Evolutionary conservation across 2,329 filamentous ascomycete genomes (phyloP).

Genomic region (Elsinoe necatrix): DNA sequence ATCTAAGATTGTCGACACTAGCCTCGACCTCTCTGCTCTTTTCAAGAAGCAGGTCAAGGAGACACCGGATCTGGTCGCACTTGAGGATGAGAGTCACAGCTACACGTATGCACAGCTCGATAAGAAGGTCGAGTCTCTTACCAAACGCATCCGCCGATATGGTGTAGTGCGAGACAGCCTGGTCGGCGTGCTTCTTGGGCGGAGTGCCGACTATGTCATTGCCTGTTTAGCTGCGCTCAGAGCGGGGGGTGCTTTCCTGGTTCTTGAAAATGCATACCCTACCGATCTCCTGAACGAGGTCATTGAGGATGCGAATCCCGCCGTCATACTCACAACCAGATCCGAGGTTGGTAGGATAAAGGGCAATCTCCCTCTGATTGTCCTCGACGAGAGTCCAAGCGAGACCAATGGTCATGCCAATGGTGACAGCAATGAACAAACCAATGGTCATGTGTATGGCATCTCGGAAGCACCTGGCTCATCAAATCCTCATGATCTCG

Average conservation of each 20-base stretch:
- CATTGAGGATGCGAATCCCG: constrained; percentile 64
- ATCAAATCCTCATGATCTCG: constrained; percentile 50
- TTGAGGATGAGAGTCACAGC: constrained; percentile 59
- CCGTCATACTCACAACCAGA: constrained; percentile 60
- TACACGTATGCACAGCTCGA: constrained; percentile 70
- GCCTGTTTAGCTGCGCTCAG: constrained; percentile 69
- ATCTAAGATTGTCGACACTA: constrained; percentile 53
- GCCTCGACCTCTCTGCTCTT: constrained; percentile 63
- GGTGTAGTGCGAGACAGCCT: constrained; percentile 65
- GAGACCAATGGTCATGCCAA: constrained; percentile 34
- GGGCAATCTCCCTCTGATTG: constrained; percentile 53
- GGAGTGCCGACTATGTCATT: constrained; percentile 71
- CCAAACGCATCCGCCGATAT: constrained; percentile 54
- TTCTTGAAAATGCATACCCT: constrained; percentile 72
- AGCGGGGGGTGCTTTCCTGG: constrained; percentile 70
- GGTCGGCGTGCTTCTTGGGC: constrained; percentile 66
- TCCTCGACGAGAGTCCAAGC: constrained; percentile 46
- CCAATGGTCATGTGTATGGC: constrained; percentile 24
- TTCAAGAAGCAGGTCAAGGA: constrained; percentile 60
- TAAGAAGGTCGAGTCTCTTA: constrained; percentile 55
- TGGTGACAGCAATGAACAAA: constrained; percentile 21
- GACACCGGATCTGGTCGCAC: constrained; percentile 60
- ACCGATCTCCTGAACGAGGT: constrained; percentile 66
- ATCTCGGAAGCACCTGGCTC: constrained; percentile 49
- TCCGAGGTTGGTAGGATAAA: constrained; percentile 59